Base-by-base conservation (phyloP, 2,329 filamentous ascomycete genomes). In the Colletotrichum chlorophyti region DNA sequence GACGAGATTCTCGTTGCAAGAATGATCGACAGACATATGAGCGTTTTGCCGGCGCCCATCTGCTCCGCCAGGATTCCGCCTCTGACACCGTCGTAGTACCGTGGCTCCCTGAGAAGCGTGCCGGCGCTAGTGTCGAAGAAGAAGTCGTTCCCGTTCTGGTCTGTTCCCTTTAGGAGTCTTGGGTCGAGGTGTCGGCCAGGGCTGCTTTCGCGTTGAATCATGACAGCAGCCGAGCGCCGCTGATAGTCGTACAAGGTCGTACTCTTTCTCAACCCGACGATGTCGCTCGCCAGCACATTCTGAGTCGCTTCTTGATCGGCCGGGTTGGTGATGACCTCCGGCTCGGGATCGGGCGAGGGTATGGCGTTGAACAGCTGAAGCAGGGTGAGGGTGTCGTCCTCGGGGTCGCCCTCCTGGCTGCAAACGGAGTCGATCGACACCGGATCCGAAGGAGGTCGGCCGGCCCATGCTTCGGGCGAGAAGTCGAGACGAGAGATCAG, bases 11-110 rank as follows among this genome's bases (percentile, higher is more conserved):
- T 86, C 0, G 91, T 96, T 3, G 91, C 88, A 23, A 96, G 77
- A 34, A 97, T 87, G 2, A 92, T 75, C 6, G 89, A 81, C 15
- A 98, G 75, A 63, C 90, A 94, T 10, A 97, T 96, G 23, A 97
- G 74, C 0, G 94, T 97, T 76, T 97, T 98, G 0, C 94, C 93
- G 0, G 83, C 76, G 6, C 89, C 89, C 90, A 93, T 93, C 63
- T 91, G 88, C 68, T 95, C 91, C 0, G 90, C 90, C 12, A 93
- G 75, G 12, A 94, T 89, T 3, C 93, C 94, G 29, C 93, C 93
- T 57, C 83, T 81, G 5, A 88, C 83, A 23, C 86, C 82, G 40
- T 95, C 91, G 65, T 94, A 97, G 58, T 84, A 83, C 3, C 83
- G 81, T 10, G 90, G 87, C n/a, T 89, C 83, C 31, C 79, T 79